Conservation (phyloP, 805 yeast genomes). For the Pichia phayaonensis region DNA sequence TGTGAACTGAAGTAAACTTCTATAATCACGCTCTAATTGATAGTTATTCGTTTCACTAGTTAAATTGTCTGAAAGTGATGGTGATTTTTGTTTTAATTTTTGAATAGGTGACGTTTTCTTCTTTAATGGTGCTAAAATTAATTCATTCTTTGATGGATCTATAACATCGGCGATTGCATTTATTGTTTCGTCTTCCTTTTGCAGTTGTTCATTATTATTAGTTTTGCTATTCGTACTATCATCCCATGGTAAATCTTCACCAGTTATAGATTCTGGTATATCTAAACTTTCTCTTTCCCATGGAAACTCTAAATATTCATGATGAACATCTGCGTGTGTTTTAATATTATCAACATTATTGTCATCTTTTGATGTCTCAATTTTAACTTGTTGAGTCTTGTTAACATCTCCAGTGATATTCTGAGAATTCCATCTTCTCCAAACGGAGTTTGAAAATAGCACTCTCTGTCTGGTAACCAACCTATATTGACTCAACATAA, state of each 20-base stretch:
- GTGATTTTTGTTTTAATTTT: constrained; percentile 6
- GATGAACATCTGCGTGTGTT: neutral
- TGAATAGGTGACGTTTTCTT: constrained; percentile 18
- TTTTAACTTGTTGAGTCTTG: neutral
- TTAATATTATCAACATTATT: constrained; percentile 6
- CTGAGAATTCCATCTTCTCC: neutral
- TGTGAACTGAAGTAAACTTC: constrained; percentile 25
- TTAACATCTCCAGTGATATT: neutral
- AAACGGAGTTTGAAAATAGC: neutral
- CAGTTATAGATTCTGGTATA: neutral
- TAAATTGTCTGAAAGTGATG: neutral
- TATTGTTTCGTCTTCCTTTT: neutral
- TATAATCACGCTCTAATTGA: constrained; percentile 22
- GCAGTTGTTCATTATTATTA: neutral
- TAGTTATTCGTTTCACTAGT: neutral
- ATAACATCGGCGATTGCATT: neutral
- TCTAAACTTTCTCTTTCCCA: constrained; percentile 6
- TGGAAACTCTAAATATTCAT: constrained; percentile 4
- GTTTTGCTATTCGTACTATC: neutral
- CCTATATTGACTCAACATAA: neutral
- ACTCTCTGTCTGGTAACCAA: neutral
- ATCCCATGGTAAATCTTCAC: constrained; percentile 1
- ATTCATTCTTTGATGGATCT: constrained; percentile 13
- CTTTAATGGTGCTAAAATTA: constrained; percentile 22
- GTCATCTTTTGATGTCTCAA: constrained; percentile 1